Evolutionary conservation across 371 early-diverging fungal genomes (phyloP).

Genomic region (Mucor indicus): DNA sequence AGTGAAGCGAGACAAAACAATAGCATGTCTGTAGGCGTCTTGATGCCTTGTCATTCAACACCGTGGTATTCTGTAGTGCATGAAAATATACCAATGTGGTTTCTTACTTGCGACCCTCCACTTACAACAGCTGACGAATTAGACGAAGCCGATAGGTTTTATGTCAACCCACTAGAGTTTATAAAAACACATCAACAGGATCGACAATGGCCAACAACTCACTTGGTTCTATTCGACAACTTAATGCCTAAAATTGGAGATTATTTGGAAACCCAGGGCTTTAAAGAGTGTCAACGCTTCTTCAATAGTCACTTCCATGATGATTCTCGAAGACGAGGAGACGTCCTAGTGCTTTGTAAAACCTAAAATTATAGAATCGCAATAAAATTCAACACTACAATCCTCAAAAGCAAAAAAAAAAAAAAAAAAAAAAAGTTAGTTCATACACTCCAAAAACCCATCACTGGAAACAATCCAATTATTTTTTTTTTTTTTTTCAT

Average conservation of each 20-base stretch:
- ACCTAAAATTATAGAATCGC: neutral
- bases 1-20: slow-evolving; percentile 20
- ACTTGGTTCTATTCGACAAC: slow-evolving; percentile 70
- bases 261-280: slow-evolving; percentile 17
- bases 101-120: slow-evolving; percentile 91
- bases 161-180: slow-evolving; percentile 62
- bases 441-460: too few species aligned
- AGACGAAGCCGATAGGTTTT: slow-evolving; percentile 86
- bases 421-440: neutral
- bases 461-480: neutral
- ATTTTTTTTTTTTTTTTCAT: slow-evolving; percentile 1
- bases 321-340: slow-evolving; percentile 76
- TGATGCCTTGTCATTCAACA: slow-evolving; percentile 97
- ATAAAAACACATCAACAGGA: slow-evolving; percentile 24
- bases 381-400: neutral
- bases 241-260: slow-evolving; percentile 20
- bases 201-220: slow-evolving; percentile 44
- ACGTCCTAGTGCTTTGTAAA: slow-evolving; percentile 70
- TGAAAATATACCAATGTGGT: slow-evolving; percentile 60
- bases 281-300: slow-evolving; percentile 67
- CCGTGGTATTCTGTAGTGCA: slow-evolving; percentile 85
- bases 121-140: slow-evolving; percentile 43
- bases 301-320: slow-evolving; percentile 89
- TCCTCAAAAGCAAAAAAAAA: slow-evolving; percentile 6
- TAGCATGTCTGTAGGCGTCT: slow-evolving; percentile 43